Evolutionary conservation across 257 asterid genomes (phyloP), one percentile per base, ranked within the genome.

Genomic region (Penstemon newberryi): DNA sequence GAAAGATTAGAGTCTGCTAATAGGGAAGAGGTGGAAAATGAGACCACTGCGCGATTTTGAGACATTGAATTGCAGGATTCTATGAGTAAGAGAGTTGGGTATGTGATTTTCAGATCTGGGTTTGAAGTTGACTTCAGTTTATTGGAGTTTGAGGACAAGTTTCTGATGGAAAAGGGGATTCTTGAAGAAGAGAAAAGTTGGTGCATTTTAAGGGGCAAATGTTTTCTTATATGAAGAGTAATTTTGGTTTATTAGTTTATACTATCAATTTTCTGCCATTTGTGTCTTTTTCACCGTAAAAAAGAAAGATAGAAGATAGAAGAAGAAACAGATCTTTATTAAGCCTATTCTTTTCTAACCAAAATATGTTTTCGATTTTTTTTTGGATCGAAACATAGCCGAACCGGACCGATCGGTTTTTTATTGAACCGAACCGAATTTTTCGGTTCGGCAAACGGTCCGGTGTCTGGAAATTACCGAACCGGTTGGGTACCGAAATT

Each of bases 41-140:
- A 90, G 85, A 80, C 95, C 92, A 45, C 85, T 82, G 18, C 87
- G 85, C 8, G 78, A 80, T 88, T 83, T 57, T 84, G 85, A 66
- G 78, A 72, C 85, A 90, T 80, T 39, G 95, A 90, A 75, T 72
- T 78, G 86, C 97, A 90, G 33, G 95, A 84, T 62, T 88, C 97
- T 39, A 88, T 73, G 73, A 90, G 89, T 33, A 90, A 80, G 9
- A 90, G 86, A 68, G 88, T 85, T 69, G 97, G 97, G 74, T 90
- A 84, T 12, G 85, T 77, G 80, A 88, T 88, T 44, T 72, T 74
- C 71, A 88, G 83, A 43, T 81, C 82, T 33, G 85, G 83, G 77
- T 72, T 76, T 12, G 83, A 73, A 41, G 71, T 81, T 51, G 89
- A 83, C 60, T 87, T 87, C 96, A 95, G 86, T 83, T 77, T 87